Conservation (phyloP, 2,329 filamentous ascomycete genomes). For the Graphilbum fragrans region DNA sequence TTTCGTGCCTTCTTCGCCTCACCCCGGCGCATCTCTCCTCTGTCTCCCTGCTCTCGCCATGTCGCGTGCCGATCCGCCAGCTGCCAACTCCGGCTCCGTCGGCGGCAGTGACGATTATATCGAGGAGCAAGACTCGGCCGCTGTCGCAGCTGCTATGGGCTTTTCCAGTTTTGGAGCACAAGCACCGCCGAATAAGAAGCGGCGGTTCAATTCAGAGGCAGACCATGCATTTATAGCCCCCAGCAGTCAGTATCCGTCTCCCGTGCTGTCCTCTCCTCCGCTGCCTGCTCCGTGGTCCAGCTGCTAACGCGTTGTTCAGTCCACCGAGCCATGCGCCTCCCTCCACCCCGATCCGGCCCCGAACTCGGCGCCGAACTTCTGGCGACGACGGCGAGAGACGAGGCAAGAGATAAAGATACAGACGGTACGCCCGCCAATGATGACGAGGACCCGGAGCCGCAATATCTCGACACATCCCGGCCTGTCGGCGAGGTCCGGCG, state of each 20-base stretch:
- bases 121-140: slow-evolving; percentile 27
- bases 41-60: no score
- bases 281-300: background rate
- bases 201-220: slow-evolving; percentile 48
- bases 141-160: slow-evolving; percentile 58
- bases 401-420: slow-evolving; percentile 14
- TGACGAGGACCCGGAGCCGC: slow-evolving; percentile 13
- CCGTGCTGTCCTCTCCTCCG: slow-evolving; percentile 4
- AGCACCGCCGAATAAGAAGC: slow-evolving; percentile 45
- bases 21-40: no score
- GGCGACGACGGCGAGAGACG: slow-evolving; percentile 13
- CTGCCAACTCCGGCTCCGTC: no score
- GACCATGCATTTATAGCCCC: slow-evolving; percentile 32
- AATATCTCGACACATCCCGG: slow-evolving; percentile 20
- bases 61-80: no score
- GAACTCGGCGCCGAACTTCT: no score
- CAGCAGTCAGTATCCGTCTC: slow-evolving; percentile 7
- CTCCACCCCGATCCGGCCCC: no score
- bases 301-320: no score
- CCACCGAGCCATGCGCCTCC: background rate
- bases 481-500: slow-evolving; percentile 14
- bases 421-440: background rate
- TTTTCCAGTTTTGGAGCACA: slow-evolving; percentile 58
- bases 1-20: no score
- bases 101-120: slow-evolving; percentile 5